Evolutionary conservation across 129 eudicot species (phyloP), one percentile per base, ranked within the genome.

Genomic region (Lactuca sativa): DNA sequence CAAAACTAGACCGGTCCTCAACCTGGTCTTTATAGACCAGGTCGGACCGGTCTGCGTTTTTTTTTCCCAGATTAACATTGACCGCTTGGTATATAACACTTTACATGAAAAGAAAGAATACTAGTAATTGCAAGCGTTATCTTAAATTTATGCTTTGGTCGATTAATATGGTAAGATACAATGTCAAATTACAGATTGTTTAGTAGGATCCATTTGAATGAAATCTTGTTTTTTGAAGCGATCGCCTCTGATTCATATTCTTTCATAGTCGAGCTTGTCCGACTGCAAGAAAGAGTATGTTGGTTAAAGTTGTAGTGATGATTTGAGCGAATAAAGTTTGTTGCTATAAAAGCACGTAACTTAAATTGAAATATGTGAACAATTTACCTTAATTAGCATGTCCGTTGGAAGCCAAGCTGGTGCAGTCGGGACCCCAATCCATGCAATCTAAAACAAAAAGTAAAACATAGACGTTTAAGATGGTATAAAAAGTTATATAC

Each of bases 401-500:
- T 92, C 95, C 12, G 95, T 92, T 57, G 98, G 96, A 66, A 92
- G 91, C 98, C 98, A 92, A 84, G 98, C 96, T 77, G 98, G 98
- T 51, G 98, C 95, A 25, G 96, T 92, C 49, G 98, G 96, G 63
- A 92, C 74, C 66, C 98, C 98, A 57, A 92, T 85, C 98, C 98
- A 92, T 71, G 89, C 91, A 81, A 89, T 86, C 96, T 92, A 83
- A 54, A 78, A 49, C 58, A 34, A 60, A 63, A 53, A 53, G 25
- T 65, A 56, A 12, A 31, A 10, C 3, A 4, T 49, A 18, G 51
- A 44, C 12, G 7, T 11, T 5, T 48, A 25, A 25, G 30, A 25
- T 25, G 30, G 30, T 36, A 4, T 36, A 36, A 4, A 36, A 36
- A 36, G 2, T 4, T 3, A 43, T 43, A 43, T 0, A 43, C 13